Percentiles rank a stretch among this genome's conserved stretches.
Conservation (phyloP, 208 protist genomes). For the Trypanosomatidae sp. region DNA sequence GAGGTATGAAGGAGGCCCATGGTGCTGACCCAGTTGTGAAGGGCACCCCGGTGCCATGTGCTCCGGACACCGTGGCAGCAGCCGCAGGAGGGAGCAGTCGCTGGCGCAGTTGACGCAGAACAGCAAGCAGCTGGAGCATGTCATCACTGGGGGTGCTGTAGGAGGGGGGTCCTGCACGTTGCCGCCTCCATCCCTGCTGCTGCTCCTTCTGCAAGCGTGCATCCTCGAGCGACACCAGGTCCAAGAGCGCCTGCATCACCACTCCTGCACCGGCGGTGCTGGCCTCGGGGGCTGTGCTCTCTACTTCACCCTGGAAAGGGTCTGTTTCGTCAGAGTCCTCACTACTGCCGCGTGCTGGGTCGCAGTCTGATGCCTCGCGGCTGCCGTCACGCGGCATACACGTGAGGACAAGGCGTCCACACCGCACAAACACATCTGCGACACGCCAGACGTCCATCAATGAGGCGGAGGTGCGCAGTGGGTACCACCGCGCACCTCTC, state of each 20-base stretch:
- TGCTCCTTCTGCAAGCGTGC: conserved; percentile 7
- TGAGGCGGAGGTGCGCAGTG: background rate
- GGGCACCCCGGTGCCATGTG: background rate
- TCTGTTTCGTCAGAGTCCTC: background rate
- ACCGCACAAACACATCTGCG: conserved; percentile 13
- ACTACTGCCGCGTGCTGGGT: background rate
- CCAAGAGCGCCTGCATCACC: conserved; percentile 19
- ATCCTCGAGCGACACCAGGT: conserved; percentile 17
- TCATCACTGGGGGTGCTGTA: background rate
- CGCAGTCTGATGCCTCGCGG: background rate
- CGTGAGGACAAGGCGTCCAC: background rate
- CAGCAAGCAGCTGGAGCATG: background rate
- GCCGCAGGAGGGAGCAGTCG: conserved; percentile 2
- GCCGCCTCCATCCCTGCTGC: background rate
- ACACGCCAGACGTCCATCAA: conserved; percentile 9
- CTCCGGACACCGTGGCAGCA: background rate
- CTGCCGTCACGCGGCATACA: background rate
- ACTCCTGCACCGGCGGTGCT: background rate
- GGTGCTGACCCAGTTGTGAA: background rate
- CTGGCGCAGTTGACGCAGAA: conserved; percentile 9
- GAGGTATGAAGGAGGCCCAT: conserved; percentile 2
- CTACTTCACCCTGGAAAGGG: background rate
- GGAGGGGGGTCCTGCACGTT: background rate
- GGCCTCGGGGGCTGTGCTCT: background rate
- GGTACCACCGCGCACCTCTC: background rate